Evolutionary conservation across 1,139 yeast genomes (phyloP).

Genomic region (Hyphopichia fennica): DNA sequence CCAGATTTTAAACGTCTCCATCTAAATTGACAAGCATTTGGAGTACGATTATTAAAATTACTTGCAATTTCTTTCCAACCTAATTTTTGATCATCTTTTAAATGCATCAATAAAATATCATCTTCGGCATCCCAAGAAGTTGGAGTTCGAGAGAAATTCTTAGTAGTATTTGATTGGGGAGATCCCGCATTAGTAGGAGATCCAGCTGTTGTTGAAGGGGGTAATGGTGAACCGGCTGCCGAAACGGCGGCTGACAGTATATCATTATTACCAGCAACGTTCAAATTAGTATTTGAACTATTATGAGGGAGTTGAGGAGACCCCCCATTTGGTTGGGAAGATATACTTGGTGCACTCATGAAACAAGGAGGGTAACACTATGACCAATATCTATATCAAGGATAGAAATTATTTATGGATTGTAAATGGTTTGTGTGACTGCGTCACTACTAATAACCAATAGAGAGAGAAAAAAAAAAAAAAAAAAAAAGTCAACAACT

Average conservation of each 20-base stretch:
- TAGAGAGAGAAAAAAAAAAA: too few species aligned
- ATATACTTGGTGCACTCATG: not conserved
- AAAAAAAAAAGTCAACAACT: not conserved
- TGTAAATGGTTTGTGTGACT: not conserved
- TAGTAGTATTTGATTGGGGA: conserved; percentile 12
- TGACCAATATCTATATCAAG: not conserved
- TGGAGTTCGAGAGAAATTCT: conserved; percentile 47
- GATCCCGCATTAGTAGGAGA: not conserved
- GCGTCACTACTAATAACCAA: not conserved
- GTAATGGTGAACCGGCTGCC: not conserved
- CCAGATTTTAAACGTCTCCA: conserved; percentile 75
- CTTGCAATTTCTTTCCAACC: conserved; percentile 80
- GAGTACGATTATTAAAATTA: conserved; percentile 66
- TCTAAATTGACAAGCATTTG: conserved; percentile 77
- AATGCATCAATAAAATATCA: conserved; percentile 63
- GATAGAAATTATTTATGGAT: too few species aligned
- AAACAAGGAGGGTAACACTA: too few species aligned
- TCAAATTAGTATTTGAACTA: not conserved
- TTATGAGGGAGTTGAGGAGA: not conserved
- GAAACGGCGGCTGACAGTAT: not conserved
- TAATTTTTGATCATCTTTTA: conserved; percentile 67
- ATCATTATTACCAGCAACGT: not conserved
- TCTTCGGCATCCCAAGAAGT: conserved; percentile 79
- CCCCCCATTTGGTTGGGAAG: not conserved
- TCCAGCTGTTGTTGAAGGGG: not conserved